Percentiles rank a stretch among this genome's conserved stretches.
These are phyloP conservation scores for Penicillium italicum DNA, from an alignment of 2,329 filamentous ascomycete genomes.

Conservation along the genomic window DNA sequence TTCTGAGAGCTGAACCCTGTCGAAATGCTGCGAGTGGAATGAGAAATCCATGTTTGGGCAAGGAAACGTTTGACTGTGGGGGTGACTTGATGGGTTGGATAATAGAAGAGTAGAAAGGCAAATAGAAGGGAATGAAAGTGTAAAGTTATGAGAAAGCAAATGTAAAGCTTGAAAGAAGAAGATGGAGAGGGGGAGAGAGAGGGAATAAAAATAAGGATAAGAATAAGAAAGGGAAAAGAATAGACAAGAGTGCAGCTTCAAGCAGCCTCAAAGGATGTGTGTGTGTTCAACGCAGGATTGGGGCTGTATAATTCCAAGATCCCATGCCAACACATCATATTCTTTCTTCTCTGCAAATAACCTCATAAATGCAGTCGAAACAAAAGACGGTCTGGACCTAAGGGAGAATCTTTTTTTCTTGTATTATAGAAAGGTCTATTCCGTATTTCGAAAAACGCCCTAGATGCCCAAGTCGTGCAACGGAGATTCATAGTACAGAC, in stretches of 20 bases:
- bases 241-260: not conserved
- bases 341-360: conserved; percentile 20
- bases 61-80: not conserved
- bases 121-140: not conserved
- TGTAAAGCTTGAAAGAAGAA: conserved; percentile 10
- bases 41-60: conserved; percentile 23
- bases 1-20: conserved; percentile 22
- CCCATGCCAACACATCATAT: conserved; percentile 21
- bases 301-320: conserved; percentile 19
- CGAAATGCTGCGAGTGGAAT: conserved; percentile 17
- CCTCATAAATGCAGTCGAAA: conserved; percentile 20
- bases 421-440: conserved; percentile 8
- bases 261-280: conserved; percentile 3
- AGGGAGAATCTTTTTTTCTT: not conserved
- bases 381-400: conserved; percentile 13
- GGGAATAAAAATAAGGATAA: not conserved
- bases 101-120: not conserved
- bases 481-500: conserved; percentile 27
- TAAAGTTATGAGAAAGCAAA: conserved; percentile 7
- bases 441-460: conserved; percentile 19
- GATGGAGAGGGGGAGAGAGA: conserved; percentile 7
- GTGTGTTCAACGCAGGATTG: conserved; percentile 14
- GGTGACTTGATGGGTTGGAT: not conserved
- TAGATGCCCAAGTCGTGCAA: conserved; percentile 28
- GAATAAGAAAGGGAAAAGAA: not conserved